Evolutionary conservation across 2,329 filamentous ascomycete genomes (phyloP).

Genomic region (Coniella vitis): DNA sequence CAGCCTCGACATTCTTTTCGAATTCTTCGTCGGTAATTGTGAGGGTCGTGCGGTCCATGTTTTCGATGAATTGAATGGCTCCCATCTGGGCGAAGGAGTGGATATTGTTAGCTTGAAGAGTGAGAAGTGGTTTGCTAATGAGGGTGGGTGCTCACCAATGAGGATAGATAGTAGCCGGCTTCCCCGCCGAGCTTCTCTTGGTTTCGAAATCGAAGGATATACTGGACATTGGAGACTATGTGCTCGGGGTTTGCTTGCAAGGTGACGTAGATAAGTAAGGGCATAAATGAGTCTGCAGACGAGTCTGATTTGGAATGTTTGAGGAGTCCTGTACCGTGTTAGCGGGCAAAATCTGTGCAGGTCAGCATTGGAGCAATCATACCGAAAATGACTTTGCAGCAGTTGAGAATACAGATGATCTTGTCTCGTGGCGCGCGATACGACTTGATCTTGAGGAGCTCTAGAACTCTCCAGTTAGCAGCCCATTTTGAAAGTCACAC

Average conservation of each 20-base stretch:
- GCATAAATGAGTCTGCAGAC: conserved; percentile 93
- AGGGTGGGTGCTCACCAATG: conserved; percentile 61
- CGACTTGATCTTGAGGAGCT: conserved; percentile 90
- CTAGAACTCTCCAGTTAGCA: conserved; percentile 37
- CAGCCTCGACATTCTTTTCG: conserved; percentile 90
- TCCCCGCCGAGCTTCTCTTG: conserved; percentile 97
- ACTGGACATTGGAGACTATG: conserved; percentile 94
- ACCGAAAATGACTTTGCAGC: conserved; percentile 99
- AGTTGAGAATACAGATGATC: conserved; percentile 96
- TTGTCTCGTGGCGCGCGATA: conserved; percentile 97
- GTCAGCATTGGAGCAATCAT: conserved; percentile 21
- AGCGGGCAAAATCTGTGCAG: neutral
- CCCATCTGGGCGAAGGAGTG: conserved; percentile 59
- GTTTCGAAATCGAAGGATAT: conserved; percentile 93
- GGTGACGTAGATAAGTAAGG: conserved; percentile 91
- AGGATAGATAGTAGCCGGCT: conserved; percentile 95
- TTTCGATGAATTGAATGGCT: conserved; percentile 94
- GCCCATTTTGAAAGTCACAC: conserved; percentile 1
- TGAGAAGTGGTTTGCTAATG: neutral
- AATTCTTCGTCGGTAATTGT: conserved; percentile 95
- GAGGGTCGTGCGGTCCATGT: conserved; percentile 84
- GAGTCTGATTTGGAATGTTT: conserved; percentile 91
- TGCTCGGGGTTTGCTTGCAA: conserved; percentile 92
- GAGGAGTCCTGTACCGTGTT: conserved; percentile 55
- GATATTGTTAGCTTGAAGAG: neutral